Conservation (phyloP, 768 basidiomycete species). For the Leccinellum rugosiceps region DNA sequence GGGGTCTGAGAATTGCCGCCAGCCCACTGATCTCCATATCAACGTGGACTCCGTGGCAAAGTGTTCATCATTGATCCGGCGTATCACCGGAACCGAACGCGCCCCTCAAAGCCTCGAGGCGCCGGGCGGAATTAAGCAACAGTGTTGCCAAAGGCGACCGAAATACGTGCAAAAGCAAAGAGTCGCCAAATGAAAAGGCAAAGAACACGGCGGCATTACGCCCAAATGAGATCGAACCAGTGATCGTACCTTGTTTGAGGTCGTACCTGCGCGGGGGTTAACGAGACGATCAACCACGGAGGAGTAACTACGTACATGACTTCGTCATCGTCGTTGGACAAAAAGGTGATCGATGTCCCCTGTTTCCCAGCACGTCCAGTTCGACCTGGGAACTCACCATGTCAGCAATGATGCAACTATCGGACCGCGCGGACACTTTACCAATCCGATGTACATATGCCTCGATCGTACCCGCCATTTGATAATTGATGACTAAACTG, state of each 20-base stretch:
- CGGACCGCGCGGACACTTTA: slow-evolving; percentile 26
- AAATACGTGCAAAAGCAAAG: slow-evolving; percentile 2
- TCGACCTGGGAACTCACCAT: slow-evolving; percentile 56
- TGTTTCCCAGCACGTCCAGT: slow-evolving; percentile 98
- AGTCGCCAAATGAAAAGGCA: not conserved
- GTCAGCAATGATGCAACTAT: not conserved
- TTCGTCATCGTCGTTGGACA: slow-evolving; percentile 94
- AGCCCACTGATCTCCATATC: not conserved
- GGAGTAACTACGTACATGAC: slow-evolving; percentile 71
- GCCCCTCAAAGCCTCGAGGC: not conserved
- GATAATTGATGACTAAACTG: slow-evolving; percentile 93
- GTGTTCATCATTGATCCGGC: not conserved
- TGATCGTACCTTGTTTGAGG: slow-evolving; percentile 76
- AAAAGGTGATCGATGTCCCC: slow-evolving; percentile 92
- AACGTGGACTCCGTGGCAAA: not conserved
- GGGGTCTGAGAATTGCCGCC: not conserved
- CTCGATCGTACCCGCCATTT: slow-evolving; percentile 96
- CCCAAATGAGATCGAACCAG: not conserved
- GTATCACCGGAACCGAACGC: slow-evolving; percentile 5
- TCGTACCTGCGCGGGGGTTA: slow-evolving; percentile 66
- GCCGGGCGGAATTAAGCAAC: slow-evolving; percentile 12
- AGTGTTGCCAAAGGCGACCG: not conserved
- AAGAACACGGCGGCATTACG: not conserved
- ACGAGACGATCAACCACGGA: not conserved
- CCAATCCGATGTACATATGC: slow-evolving; percentile 98